These are phyloP conservation scores for Aspergillus japonicus DNA, from an alignment of 2,329 filamentous ascomycete species.

Conservation along the genomic window DNA sequence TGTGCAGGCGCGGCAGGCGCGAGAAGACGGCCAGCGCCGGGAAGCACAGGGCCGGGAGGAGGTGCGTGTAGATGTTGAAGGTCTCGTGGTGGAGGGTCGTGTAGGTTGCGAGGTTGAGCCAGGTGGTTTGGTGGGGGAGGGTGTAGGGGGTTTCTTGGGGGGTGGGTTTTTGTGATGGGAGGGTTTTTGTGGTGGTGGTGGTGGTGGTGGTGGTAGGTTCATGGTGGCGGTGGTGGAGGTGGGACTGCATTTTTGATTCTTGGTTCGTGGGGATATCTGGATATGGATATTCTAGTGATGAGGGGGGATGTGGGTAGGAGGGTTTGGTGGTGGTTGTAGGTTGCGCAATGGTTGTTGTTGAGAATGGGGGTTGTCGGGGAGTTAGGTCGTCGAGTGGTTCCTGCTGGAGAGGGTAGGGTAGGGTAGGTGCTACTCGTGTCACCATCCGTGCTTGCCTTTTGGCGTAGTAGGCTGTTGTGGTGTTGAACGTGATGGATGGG, in stretches of 20 bases:
- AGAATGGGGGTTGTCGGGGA: not conserved
- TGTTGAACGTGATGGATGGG: too few relatives aligned
- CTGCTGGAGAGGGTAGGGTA: too few relatives aligned
- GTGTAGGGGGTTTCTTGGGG: not conserved
- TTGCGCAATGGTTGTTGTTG: not conserved
- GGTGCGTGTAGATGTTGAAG: slow-evolving; percentile 47
- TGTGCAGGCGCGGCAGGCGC: not conserved
- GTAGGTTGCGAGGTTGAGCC: slow-evolving; percentile 34
- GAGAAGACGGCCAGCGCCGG: not conserved
- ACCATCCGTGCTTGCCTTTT: too few relatives aligned
- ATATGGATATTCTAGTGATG: not conserved
- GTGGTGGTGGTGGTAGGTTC: not conserved
- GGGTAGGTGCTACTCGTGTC: too few relatives aligned
- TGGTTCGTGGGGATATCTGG: not conserved
- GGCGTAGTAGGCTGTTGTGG: too few relatives aligned
- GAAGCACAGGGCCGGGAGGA: slow-evolving; percentile 43
- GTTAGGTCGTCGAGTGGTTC: too few relatives aligned
- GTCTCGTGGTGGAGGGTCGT: slow-evolving; percentile 48
- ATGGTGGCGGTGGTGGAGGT: not conserved
- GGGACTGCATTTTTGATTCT: not conserved
- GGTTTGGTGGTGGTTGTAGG: not conserved
- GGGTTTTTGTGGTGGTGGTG: not conserved
- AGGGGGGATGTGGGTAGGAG: not conserved
- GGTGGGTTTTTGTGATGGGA: too few relatives aligned
- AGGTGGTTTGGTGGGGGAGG: slow-evolving; percentile 14